phyloP scores from a whole-genome alignment of 208 protist genomes.

The Lotmaria passim region DNA sequence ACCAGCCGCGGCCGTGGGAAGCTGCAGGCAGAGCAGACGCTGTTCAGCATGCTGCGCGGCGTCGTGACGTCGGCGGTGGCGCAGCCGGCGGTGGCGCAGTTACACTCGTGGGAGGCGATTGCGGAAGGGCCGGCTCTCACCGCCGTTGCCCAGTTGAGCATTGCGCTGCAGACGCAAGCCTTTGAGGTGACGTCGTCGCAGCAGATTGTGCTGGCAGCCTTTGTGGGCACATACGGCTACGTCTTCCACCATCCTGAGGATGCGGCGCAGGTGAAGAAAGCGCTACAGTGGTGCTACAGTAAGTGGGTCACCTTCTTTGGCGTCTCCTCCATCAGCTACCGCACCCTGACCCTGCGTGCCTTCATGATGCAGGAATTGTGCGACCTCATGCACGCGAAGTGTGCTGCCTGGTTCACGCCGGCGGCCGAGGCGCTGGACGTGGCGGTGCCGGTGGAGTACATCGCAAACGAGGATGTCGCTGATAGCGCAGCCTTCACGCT shows the following conservation, averaged over 20 bases:
- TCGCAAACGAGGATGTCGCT: constrained; percentile 17
- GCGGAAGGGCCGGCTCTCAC: constrained; percentile 43
- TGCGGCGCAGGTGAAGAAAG: constrained; percentile 36
- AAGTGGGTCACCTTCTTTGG: constrained; percentile 63
- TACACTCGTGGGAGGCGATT: constrained; percentile 41
- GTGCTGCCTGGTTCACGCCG: constrained; percentile 30
- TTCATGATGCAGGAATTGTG: constrained; percentile 65
- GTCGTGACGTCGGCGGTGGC: constrained; percentile 36
- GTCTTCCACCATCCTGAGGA: constrained; percentile 55
- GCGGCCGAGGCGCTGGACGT: constrained; percentile 48
- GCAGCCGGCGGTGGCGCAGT: constrained; percentile 25
- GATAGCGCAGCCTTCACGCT: constrained; percentile 23
- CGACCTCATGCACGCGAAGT: constrained; percentile 45
- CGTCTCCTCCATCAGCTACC: constrained; percentile 37
- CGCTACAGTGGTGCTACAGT: constrained; percentile 59
- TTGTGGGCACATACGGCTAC: constrained; percentile 59
- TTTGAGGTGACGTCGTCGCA: constrained; percentile 43
- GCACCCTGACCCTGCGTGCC: constrained; percentile 50
- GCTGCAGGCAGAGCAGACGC: constrained; percentile 18
- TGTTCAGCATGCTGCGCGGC: constrained; percentile 42
- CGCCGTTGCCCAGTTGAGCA: constrained; percentile 35
- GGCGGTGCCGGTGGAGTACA: constrained; percentile 35
- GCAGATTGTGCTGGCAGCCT: constrained; percentile 44
- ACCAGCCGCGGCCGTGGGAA: constrained; percentile 36
- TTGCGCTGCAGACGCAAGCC: constrained; percentile 36